Percentiles rank a stretch among this genome's conserved stretches.
Evolutionary conservation across 2,329 filamentous ascomycete species (phyloP).

Genomic region (Fusarium sp.): DNA sequence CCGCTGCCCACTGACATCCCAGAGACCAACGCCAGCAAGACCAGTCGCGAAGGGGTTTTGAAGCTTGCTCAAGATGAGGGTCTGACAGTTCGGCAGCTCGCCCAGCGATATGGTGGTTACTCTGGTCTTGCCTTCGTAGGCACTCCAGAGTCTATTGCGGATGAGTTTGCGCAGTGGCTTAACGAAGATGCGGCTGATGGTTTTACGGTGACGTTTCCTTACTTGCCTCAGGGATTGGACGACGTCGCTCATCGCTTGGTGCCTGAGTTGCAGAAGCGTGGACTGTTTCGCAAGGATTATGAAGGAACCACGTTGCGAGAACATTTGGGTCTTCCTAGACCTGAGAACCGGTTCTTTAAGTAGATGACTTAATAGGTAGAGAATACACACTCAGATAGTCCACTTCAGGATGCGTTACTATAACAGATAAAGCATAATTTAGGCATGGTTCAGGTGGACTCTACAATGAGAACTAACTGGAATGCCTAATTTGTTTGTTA

Average conservation of each 20-base stretch:
- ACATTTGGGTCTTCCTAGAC: constrained; percentile 67
- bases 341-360: constrained; percentile 57
- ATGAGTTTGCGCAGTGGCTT: neutral
- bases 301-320: constrained; percentile 67
- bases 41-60: constrained; percentile 60
- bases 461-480: too few relatives aligned
- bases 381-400: too few relatives aligned
- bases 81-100: constrained; percentile 66
- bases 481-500: too few relatives aligned
- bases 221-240: constrained; percentile 52
- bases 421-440: too few relatives aligned
- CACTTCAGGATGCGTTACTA: too few relatives aligned
- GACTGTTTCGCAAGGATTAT: constrained; percentile 67
- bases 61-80: constrained; percentile 62
- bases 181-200: neutral
- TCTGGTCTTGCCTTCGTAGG: constrained; percentile 35
- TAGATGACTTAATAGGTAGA: too few relatives aligned
- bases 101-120: constrained; percentile 65
- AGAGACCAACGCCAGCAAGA: constrained; percentile 69
- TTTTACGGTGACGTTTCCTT: neutral
- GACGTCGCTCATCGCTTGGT: constrained; percentile 64
- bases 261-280: constrained; percentile 66
- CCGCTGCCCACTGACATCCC: constrained; percentile 65
- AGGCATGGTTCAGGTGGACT: too few relatives aligned
- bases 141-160: neutral